Conservation (phyloP, 2,329 filamentous ascomycete species). For the Aspergillus caelatus region DNA sequence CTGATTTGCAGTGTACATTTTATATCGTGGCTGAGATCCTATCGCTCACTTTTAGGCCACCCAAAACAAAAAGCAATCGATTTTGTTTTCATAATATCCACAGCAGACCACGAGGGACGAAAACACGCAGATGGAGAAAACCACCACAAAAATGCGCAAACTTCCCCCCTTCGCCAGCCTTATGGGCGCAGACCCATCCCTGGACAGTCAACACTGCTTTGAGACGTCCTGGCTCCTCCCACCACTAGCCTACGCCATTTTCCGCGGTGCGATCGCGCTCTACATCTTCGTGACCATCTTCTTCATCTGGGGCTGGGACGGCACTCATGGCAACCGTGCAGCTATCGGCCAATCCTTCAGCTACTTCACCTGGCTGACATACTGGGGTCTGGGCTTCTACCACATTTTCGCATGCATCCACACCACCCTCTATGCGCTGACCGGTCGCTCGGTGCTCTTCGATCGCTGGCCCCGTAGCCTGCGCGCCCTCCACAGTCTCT, state of each 20-base stretch:
- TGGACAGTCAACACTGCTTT: conserved; percentile 63
- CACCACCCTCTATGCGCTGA: conserved; percentile 66
- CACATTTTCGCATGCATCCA: conserved; percentile 69
- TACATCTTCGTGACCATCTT: conserved; percentile 73
- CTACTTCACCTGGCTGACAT: conserved; percentile 81
- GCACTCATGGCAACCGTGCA: conserved; percentile 54
- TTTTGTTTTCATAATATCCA: neutral
- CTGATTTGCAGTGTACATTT: neutral
- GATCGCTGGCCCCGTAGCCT: conserved; percentile 62
- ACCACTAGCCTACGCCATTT: conserved; percentile 62
- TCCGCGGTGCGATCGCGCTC: conserved; percentile 50
- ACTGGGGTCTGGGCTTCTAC: conserved; percentile 83
- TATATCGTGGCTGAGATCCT: neutral
- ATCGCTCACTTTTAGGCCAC: neutral
- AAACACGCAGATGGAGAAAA: neutral
- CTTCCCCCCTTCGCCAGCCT: conserved; percentile 24
- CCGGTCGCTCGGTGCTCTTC: conserved; percentile 57
- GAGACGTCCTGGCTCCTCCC: conserved; percentile 81
- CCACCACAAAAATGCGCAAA: conserved; percentile 20
- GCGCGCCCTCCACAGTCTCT: conserved; percentile 66
- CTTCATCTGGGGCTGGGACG: conserved; percentile 69
- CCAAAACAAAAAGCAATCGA: neutral
- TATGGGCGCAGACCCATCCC: conserved; percentile 40
- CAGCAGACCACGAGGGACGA: neutral
- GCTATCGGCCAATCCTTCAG: conserved; percentile 65